Evolutionary conservation across 1,284 basidiomycete genomes (phyloP), one percentile per base, ranked within the genome.

Genomic region (Microbotryum intermedium): DNA sequence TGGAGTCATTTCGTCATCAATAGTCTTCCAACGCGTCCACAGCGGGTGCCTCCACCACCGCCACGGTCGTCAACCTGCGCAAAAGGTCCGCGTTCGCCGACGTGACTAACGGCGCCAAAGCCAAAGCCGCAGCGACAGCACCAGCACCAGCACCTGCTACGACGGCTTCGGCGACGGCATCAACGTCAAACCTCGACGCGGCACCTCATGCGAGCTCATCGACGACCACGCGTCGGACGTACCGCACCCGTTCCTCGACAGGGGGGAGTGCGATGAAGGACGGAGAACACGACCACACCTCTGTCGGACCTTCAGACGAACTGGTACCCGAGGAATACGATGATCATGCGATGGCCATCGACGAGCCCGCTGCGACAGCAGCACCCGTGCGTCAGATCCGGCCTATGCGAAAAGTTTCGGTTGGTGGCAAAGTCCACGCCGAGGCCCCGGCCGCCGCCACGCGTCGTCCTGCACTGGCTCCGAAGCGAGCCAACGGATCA

Each of bases 331-430:
- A 49, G 21, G 47, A 13, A 25, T 56, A 54, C 8, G 58, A 51
- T 49, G 26, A 29, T 58, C 57, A 66, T 51, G 62, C 69, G 30
- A 64, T 70, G 70, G 60, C 59, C 48, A 59, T 70, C 57, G 67
- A 70, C 55, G 57, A 50, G 45, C 42, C 60, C n/a, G 53, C 57
- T 11, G 50, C 49, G 44, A 30, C 30, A 44, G 43, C n/a, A 61
- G 58, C 69, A 65, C 48, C 62, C 26, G 54, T 62, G 21, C 50
- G 57, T 25, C 55, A 59, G 28, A 52, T 53, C 56, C 59, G 34
- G 6, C 34, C 34, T 16, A 39, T 39, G 34, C 34, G 34, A 16
- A 39, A 39, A 39, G 34, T 39, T 16, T 39, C 34, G 34, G 11
- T 39, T 6, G 34, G 34, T 11, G 34, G 34, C 2, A 39, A 39